Base-by-base conservation (phyloP, 2,329 filamentous ascomycete genomes). In the Tolypocladium tropicale region DNA sequence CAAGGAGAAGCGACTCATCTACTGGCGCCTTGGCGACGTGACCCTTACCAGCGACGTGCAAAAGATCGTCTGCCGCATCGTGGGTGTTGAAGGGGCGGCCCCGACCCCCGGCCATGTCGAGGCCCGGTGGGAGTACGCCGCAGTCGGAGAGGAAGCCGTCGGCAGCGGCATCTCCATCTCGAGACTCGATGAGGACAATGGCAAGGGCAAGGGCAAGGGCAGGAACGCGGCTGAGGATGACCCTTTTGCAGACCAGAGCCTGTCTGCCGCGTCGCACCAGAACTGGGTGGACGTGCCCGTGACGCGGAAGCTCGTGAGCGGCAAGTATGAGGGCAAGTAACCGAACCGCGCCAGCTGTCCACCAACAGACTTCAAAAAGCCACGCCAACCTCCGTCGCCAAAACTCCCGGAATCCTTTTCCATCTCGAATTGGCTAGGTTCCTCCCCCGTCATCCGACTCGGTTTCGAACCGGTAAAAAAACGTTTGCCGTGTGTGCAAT, bases 21-120 rank as follows among this genome's bases (percentile, higher is more conserved):
- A 89, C 76, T 95, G 90, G 89, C 84, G 86, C 16, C 72, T 94
- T 0, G 86, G 86, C 50, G 87, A 95, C 59, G 76, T 97, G 18
- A 87, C 83, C 0, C 77, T 88, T 46, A 80, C 79, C 18, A 74
- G 81, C 10, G 84, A 84, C 53, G 80, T 83, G 61, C 80, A 87
- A 64, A 93, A 90, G 72, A 83, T 96, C 57, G 85, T 96, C 7
- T 94, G 90, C 57, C 83, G 91, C 3, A 88, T 99, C 63, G 75
- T 80, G 11, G 79, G 86, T 28, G 89, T 89, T 0, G 86, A 92
- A 36, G 83, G 82, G 28, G 78, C 83, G 53, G 83, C 83, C 63
- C 85, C 89, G 0, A 84, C 83, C 60, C 82, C 88, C 6, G 90
- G 91, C 0, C 84, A 83, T 55, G 80, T 95, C 10, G 93, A 99